Base-by-base conservation (phyloP, 116 monocot genomes). In the Trichopus zeylanicus region DNA sequence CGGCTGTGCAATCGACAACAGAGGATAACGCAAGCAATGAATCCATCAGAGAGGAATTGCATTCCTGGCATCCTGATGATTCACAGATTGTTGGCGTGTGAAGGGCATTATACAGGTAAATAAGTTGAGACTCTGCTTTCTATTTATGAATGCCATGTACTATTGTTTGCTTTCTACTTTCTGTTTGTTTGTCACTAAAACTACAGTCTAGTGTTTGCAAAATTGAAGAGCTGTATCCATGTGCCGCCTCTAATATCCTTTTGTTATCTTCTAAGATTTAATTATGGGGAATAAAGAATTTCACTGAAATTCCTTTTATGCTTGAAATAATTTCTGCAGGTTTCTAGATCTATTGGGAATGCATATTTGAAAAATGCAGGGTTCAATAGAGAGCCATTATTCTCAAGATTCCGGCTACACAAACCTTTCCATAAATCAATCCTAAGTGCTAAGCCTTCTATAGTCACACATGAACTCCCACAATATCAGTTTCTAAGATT, bases 81-180 rank as follows among this genome's bases (percentile, higher is more conserved):
- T 53, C 78, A 4, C 51, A 78, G 11, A 72, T 78, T 55, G 78
- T 26, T 78, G 78, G 78, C 78, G 78, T 47, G 72, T 78, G n/a
- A 78, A 78, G 57, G 78, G 78, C 33, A 15, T 78, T 27, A 72
- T 78, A 26, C 78, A 78, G 78, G 78, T 78, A 34, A 20, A 10
- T 4, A 5, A 8, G 8, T 23, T 27, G 32, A 5, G 32, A 33
- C 8, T 33, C 4, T 48, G 42, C 42, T 42, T n/a, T 42, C n/a
- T 42, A 13, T 42, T 33, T 33, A 33, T 33, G 32, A 5, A 33
- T 33, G n/a, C n/a, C n/a, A n/a, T n/a, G n/a, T n/a, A n/a, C n/a
- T n/a, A n/a, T n/a, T n/a, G n/a, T n/a, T n/a, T n/a, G n/a, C n/a
- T n/a, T n/a, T n/a, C n/a, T n/a, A n/a, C n/a, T n/a, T n/a, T n/a